phyloP scores from a whole-genome alignment of 164 flowering plant species.

The Vitis rupestris region DNA sequence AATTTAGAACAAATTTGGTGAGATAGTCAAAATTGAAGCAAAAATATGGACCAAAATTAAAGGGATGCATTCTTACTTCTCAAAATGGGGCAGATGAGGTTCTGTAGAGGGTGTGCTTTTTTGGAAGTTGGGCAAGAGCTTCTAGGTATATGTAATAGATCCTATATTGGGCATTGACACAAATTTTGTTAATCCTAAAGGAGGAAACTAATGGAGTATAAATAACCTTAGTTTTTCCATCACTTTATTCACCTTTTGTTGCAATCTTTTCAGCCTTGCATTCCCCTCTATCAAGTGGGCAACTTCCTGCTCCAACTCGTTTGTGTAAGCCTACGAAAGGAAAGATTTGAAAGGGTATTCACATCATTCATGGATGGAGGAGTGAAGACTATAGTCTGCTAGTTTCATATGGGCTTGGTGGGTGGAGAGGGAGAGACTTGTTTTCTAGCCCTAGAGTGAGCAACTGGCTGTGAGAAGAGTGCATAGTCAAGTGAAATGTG shows the following conservation, averaged over 20 bases:
- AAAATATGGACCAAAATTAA: neutral
- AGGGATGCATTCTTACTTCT: conserved; percentile 15
- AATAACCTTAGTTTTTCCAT: too few species aligned
- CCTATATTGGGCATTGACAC: too few species aligned
- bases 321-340: conserved; percentile 56
- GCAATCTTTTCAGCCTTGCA: conserved; percentile 49
- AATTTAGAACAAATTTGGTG: neutral
- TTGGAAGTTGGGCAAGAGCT: too few species aligned
- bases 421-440: too few species aligned
- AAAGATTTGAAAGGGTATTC: too few species aligned
- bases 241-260: conserved; percentile 12
- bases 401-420: neutral
- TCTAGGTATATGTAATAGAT: too few species aligned
- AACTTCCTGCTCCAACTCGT: conserved; percentile 57
- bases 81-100: conserved; percentile 74
- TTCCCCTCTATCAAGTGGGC: conserved; percentile 52
- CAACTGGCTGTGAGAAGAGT: too few species aligned
- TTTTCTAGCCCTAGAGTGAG: conserved; percentile 66
- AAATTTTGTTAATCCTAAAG: too few species aligned
- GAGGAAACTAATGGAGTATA: neutral
- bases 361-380: too few species aligned
- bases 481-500: too few species aligned
- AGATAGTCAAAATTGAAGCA: neutral
- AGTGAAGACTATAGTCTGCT: too few species aligned
- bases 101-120: too few species aligned